Conservation (phyloP, 352 stramenopile species). For the Phytophthora tentaculata region DNA sequence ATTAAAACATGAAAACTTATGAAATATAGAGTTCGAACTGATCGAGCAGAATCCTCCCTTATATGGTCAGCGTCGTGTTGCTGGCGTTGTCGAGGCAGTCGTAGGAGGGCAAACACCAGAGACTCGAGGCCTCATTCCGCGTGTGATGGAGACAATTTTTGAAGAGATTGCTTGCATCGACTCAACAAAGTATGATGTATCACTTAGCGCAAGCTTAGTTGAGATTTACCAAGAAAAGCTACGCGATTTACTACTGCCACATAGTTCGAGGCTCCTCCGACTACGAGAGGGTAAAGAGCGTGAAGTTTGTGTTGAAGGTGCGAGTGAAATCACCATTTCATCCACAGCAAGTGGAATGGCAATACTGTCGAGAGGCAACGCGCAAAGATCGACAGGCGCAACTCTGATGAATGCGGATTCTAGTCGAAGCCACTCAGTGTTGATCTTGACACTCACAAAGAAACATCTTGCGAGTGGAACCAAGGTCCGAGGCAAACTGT, state of each 20-base stretch:
- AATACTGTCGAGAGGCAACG: conserved; percentile 45
- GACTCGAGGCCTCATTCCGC: conserved; percentile 44
- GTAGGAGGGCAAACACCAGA: conserved; percentile 38
- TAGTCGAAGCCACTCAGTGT: conserved; percentile 74
- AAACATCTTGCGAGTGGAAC: conserved; percentile 15
- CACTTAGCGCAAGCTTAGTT: conserved; percentile 59
- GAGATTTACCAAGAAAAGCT: conserved; percentile 78
- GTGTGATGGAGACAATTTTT: conserved; percentile 47
- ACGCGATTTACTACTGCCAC: conserved; percentile 57
- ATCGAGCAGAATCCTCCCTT: conserved; percentile 30
- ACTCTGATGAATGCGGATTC: conserved; percentile 69
- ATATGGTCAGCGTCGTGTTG: conserved; percentile 29
- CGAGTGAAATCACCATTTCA: conserved; percentile 50
- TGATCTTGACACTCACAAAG: conserved; percentile 56
- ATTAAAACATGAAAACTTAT: conserved; percentile 19
- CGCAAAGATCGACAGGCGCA: conserved; percentile 46
- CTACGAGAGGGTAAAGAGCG: conserved; percentile 53
- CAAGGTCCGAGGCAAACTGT: conserved; percentile 41
- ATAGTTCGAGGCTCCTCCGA: conserved; percentile 35
- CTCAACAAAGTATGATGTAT: conserved; percentile 29
- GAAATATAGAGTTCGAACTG: conserved; percentile 1
- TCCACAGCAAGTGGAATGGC: conserved; percentile 36
- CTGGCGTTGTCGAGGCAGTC: too few species aligned
- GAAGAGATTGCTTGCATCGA: conserved; percentile 22
- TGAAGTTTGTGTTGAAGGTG: conserved; percentile 60